Percentiles rank a stretch among this genome's conserved stretches.
phyloP scores from a whole-genome alignment of 306 rosid species.

The Crotalaria pallida region DNA sequence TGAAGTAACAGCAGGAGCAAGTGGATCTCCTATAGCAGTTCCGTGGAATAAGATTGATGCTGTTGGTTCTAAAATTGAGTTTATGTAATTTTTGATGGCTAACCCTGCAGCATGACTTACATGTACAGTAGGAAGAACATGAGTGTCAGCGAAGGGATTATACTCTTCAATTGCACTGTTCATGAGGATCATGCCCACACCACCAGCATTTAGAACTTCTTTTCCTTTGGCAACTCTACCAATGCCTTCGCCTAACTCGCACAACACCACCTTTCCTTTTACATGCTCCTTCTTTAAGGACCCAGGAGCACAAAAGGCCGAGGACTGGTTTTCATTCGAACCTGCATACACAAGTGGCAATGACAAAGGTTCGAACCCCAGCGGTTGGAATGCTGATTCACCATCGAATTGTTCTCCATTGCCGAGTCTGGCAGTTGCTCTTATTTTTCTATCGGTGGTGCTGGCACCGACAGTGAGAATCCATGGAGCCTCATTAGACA shows the following conservation, averaged over 20 bases:
- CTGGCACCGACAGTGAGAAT: constrained; percentile 48
- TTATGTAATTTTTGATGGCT: constrained; percentile 38
- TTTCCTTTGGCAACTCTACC: constrained; percentile 22
- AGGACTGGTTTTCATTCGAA: neutral
- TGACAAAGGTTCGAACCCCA: constrained; percentile 9
- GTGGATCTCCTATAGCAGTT: constrained; percentile 30
- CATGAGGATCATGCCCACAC: constrained; percentile 51
- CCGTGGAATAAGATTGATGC: constrained; percentile 36
- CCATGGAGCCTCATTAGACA: constrained; percentile 69
- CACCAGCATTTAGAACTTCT: constrained; percentile 40
- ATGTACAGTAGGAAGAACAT: constrained; percentile 47
- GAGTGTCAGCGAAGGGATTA: constrained; percentile 24
- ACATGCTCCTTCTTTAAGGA: constrained; percentile 28
- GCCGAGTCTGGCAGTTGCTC: constrained; percentile 40
- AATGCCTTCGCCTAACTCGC: constrained; percentile 27
- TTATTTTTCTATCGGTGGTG: constrained; percentile 42
- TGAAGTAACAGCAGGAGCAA: constrained; percentile 34
- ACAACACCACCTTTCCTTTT: constrained; percentile 48
- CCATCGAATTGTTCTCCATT: constrained; percentile 32
- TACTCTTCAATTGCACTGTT: constrained; percentile 3
- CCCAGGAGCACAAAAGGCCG: constrained; percentile 20
- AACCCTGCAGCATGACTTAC: constrained; percentile 18
- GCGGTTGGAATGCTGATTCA: constrained; percentile 39
- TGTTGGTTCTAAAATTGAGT: constrained; percentile 31
- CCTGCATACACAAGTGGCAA: constrained; percentile 51